phyloP scores from a whole-genome alignment of 2,329 filamentous ascomycete genomes.

The Fusarium begoniae region DNA sequence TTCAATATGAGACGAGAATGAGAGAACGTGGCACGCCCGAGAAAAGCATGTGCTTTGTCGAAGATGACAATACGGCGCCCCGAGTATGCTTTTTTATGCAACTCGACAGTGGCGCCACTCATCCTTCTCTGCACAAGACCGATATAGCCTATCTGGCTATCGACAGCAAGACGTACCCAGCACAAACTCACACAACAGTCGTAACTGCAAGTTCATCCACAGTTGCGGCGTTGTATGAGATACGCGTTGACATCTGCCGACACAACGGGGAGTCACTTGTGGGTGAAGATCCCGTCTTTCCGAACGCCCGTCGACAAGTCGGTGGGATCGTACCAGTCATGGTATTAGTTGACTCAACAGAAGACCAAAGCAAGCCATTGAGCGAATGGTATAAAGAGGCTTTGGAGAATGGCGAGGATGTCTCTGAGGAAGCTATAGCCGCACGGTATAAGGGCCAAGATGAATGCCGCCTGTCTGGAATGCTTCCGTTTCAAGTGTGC shows the following conservation, averaged over 20 bases:
- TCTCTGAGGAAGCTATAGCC: conserved; percentile 32
- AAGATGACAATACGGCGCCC: conserved; percentile 25
- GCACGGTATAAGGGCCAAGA: conserved; percentile 4
- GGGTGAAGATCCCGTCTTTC: conserved; percentile 36
- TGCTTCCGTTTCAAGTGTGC: conserved; percentile 42
- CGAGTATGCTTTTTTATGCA: conserved; percentile 41
- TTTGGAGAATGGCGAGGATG: conserved; percentile 17
- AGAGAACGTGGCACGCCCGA: not conserved
- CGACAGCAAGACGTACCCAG: conserved; percentile 26
- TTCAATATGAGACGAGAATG: conserved; percentile 26
- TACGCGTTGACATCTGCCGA: conserved; percentile 40
- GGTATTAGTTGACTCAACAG: conserved; percentile 12
- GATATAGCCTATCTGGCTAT: conserved; percentile 37
- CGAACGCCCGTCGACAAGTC: conserved; percentile 33
- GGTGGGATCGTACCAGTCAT: conserved; percentile 41
- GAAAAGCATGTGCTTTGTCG: conserved; percentile 2
- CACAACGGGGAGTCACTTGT: conserved; percentile 40
- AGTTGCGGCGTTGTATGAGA: conserved; percentile 31
- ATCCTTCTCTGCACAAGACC: conserved; percentile 30
- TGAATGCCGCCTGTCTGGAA: conserved; percentile 36
- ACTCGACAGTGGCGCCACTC: conserved; percentile 38
- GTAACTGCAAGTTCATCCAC: conserved; percentile 24
- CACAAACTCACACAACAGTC: conserved; percentile 29
- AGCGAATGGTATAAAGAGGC: not conserved
- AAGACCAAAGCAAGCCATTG: conserved; percentile 18